phyloP scores from a whole-genome alignment of 208 protist species.

The Crithidia expoeki region DNA sequence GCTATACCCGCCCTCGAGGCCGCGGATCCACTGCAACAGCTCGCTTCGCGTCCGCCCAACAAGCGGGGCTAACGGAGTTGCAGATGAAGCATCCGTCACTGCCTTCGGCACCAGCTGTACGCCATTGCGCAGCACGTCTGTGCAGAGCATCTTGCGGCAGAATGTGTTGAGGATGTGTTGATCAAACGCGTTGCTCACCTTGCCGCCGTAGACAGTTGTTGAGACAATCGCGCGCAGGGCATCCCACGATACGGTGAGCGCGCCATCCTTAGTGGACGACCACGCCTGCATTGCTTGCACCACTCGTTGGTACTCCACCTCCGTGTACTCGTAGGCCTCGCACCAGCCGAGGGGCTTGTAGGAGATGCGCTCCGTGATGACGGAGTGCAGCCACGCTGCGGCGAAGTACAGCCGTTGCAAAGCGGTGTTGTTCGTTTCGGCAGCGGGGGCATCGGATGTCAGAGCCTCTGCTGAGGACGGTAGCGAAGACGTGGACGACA shows the following conservation, averaged over 20 bases:
- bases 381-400: conserved; percentile 96
- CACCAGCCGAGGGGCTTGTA: conserved; percentile 98
- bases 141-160: conserved; percentile 84
- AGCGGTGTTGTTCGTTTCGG: conserved; percentile 9
- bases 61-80: conserved; percentile 32
- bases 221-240: conserved; percentile 94
- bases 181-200: conserved; percentile 98
- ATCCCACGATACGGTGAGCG: conserved; percentile 92
- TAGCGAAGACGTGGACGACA: not conserved
- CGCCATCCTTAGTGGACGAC: conserved; percentile 27
- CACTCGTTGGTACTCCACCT: conserved; percentile 95
- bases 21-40: conserved; percentile 89
- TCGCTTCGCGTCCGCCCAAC: conserved; percentile 44
- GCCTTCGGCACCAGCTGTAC: conserved; percentile 37
- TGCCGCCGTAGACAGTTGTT: conserved; percentile 96
- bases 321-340: conserved; percentile 98
- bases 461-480: not conserved
- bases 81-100: conserved; percentile 3
- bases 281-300: conserved; percentile 94
- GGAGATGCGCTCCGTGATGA: conserved; percentile 96
- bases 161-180: conserved; percentile 93
- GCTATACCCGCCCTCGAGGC: conserved; percentile 72
- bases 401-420: conserved; percentile 97
- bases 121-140: conserved; percentile 33
- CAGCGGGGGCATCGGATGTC: not conserved